Percentiles rank a stretch among this genome's conserved stretches.
Evolutionary conservation across 768 basidiomycete species (phyloP).

Genomic region (Naganishia friedmannii): DNA sequence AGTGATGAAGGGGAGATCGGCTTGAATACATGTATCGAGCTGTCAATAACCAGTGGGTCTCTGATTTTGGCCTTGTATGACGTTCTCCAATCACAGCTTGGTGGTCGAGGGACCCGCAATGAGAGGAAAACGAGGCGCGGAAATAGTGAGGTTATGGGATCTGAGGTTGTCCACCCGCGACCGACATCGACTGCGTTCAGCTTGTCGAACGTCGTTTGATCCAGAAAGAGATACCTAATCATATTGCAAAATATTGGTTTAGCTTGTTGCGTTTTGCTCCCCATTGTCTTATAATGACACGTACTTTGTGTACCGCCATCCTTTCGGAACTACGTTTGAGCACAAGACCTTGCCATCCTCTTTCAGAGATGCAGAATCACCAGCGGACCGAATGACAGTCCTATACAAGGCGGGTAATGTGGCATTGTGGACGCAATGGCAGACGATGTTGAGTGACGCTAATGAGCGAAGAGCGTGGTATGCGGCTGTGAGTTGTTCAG

Average conservation of each 20-base stretch:
- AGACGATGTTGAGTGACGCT: not conserved
- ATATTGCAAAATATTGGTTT: not conserved
- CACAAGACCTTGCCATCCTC: not conserved
- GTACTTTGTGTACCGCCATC: not conserved
- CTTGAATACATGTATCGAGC: not conserved
- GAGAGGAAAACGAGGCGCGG: not conserved
- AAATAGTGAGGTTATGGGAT: not conserved
- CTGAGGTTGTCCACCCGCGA: not conserved
- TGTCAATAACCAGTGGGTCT: not conserved
- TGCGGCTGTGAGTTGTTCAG: not conserved
- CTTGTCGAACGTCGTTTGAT: not conserved
- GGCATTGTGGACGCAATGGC: not conserved
- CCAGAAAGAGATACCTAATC: not conserved
- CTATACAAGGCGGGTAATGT: not conserved
- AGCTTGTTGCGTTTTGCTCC: not conserved
- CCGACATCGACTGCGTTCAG: not conserved
- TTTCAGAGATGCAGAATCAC: conserved; percentile 2
- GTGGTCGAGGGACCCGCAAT: not conserved
- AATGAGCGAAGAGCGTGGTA: not conserved
- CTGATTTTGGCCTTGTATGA: not conserved
- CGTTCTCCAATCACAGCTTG: not conserved
- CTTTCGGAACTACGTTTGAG: not conserved
- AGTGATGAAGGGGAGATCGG: not conserved
- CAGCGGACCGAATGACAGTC: not conserved
- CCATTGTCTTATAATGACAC: not conserved